Base-by-base conservation (phyloP, 768 basidiomycete species). In the Tulasnella sp. region DNA sequence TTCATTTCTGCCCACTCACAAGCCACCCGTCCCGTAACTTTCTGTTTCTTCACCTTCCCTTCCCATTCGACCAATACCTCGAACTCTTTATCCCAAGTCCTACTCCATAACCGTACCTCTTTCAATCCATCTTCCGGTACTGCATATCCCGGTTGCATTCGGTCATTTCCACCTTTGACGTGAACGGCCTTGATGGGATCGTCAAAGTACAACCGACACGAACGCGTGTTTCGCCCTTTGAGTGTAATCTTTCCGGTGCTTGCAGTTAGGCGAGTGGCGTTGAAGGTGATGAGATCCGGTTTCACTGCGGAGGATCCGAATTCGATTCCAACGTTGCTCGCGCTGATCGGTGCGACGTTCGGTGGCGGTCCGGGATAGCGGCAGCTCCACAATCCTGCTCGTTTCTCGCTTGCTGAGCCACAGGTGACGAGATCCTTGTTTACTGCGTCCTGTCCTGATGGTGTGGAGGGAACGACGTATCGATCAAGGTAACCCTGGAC, bases 1-100 rank as follows among this genome's bases (percentile, higher is more conserved):
- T 69, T 76, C 34, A 89, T 89, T 80, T 92, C 91, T n/a, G 85
- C 87, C 88, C 90, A 91, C 74, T 88, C 87, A 77, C 90, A 91
- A 22, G 86, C 87, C 29, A 89, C 85, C 3, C 85, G 84, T 37
- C 89, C 91, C 36, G 79, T 76, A 0, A 79, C 38, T 42, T 49
- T 79, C 1, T 81, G 81, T n/a, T 25, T 38, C 38, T 12, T 64
- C 29, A 67, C 2, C 45, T 80, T 42, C 36, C 78, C 79, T 5
- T 85, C 82, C 87, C 88, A 89, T 34, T 86, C 84, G 22, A 91
- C 83, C 75, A 87, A 85, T 42, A 90, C 88, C 38, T 83, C 84
- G 74, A 90, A 89, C 77, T 81, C 83, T 76, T 84, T 85, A 39
- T 85, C 87, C 87, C 91, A 91, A 17, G 83, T 84, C 11, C 90